Evolutionary conservation across 139 green algal genomes (phyloP).

Genomic region (Nannochloris sp.): DNA sequence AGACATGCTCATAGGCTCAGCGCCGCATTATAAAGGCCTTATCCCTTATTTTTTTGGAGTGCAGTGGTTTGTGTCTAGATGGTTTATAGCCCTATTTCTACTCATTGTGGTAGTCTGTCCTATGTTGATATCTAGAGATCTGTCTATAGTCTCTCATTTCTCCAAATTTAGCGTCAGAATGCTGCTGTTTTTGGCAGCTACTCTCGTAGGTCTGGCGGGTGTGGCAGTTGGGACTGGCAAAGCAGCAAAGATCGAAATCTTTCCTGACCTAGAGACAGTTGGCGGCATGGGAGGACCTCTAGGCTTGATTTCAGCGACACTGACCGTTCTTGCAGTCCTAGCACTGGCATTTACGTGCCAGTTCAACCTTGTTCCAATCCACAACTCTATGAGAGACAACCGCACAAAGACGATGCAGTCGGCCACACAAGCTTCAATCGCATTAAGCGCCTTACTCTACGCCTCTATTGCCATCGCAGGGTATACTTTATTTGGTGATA

Average conservation of each 20-base stretch:
- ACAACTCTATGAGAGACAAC: conserved; percentile 12
- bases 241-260: background rate
- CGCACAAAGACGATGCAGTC: conserved; percentile 1
- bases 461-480: conserved; percentile 17
- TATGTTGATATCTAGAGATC: conserved; percentile 24
- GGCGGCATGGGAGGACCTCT: background rate
- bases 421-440: background rate
- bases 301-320: too few species aligned
- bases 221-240: conserved; percentile 6
- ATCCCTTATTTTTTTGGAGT: conserved; percentile 1
- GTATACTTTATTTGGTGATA: conserved; percentile 27
- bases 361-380: conserved; percentile 31
- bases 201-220: conserved; percentile 11
- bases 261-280: background rate
- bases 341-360: conserved; percentile 26
- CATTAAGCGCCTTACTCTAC: conserved; percentile 14
- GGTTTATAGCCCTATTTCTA: background rate
- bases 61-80: background rate
- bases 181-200: conserved; percentile 14
- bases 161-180: conserved; percentile 7
- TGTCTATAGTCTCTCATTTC: conserved; percentile 17
- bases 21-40: background rate
- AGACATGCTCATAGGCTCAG: conserved; percentile 14
- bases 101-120: conserved; percentile 1
- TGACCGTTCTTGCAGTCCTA: conserved; percentile 9